A percentile compares a stretch with the other conserved stretches of the same genome.
Evolutionary conservation across 306 rosid genomes (phyloP).

Genomic region (Quillaja saponaria): DNA sequence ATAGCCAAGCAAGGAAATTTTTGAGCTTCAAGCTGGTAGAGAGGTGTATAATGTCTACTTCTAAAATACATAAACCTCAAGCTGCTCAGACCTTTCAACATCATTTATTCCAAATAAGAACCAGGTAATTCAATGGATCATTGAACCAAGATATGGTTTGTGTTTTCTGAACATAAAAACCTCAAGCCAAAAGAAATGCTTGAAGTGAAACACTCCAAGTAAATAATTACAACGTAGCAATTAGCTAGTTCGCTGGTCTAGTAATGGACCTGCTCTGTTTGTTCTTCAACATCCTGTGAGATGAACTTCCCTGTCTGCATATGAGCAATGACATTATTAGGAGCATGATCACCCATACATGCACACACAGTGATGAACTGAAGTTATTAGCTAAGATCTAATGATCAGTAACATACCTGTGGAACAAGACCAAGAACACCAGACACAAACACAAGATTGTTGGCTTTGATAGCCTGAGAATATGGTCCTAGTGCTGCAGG

Average conservation of each 20-base stretch:
- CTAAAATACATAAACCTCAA: no score
- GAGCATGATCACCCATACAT: background rate
- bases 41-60: background rate
- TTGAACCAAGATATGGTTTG: background rate
- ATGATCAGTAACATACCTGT: conserved; percentile 52
- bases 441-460: conserved; percentile 74
- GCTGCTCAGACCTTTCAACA: background rate
- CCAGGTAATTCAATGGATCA: background rate
- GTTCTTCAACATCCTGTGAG: conserved; percentile 78
- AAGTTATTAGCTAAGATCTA: background rate
- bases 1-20: background rate
- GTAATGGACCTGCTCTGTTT: conserved; percentile 83
- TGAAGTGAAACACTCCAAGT: background rate
- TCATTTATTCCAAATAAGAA: no score
- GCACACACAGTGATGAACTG: background rate
- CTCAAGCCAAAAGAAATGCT: conserved; percentile 14
- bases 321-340: conserved; percentile 22
- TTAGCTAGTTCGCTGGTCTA: background rate
- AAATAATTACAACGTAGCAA: background rate
- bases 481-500: conserved; percentile 97
- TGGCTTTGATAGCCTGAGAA: conserved; percentile 90
- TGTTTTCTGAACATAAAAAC: background rate
- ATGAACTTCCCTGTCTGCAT: conserved; percentile 80
- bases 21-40: background rate
- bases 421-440: conserved; percentile 94